Evolutionary conservation across 768 basidiomycete species (phyloP).

Genomic region (Sarcodon aspratus): DNA sequence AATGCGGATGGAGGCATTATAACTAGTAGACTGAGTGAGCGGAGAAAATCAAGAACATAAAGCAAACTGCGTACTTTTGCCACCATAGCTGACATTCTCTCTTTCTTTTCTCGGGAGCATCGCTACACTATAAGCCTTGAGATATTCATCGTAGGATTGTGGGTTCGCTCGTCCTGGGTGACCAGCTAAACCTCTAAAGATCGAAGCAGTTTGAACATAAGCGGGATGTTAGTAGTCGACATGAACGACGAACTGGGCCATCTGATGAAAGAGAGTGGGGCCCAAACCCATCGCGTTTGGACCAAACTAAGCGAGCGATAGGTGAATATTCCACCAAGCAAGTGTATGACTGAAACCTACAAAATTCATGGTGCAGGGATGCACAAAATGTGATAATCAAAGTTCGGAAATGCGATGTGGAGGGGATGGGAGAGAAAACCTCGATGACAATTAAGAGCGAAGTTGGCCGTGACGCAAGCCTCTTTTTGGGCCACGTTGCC

Average conservation of each 20-base stretch:
- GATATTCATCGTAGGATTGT: constrained; percentile 80
- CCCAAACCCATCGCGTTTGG: constrained; percentile 28
- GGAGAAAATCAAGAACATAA: constrained; percentile 2
- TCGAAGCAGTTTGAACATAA: background rate
- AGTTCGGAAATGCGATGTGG: constrained; percentile 9
- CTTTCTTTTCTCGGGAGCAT: constrained; percentile 83
- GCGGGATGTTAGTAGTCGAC: too few relatives aligned
- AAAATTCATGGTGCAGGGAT: constrained; percentile 22
- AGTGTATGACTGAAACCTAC: constrained; percentile 13
- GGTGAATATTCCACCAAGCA: too few relatives aligned
- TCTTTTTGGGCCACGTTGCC: background rate
- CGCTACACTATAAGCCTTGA: constrained; percentile 91
- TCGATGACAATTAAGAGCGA: constrained; percentile 1
- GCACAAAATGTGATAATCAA: constrained; percentile 4
- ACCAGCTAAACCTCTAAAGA: constrained; percentile 39
- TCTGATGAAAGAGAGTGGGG: constrained; percentile 53
- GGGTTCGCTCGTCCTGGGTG: constrained; percentile 42
- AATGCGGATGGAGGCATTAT: constrained; percentile 97
- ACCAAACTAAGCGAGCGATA: constrained; percentile 21
- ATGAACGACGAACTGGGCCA: constrained; percentile 39
- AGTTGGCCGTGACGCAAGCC: constrained; percentile 1
- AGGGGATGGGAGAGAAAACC: background rate
- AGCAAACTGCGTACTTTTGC: constrained; percentile 70
- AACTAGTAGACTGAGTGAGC: constrained; percentile 35
- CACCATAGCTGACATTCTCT: constrained; percentile 91